Conservation (phyloP, 345 rosid species). For the Dimocarpus longan region DNA sequence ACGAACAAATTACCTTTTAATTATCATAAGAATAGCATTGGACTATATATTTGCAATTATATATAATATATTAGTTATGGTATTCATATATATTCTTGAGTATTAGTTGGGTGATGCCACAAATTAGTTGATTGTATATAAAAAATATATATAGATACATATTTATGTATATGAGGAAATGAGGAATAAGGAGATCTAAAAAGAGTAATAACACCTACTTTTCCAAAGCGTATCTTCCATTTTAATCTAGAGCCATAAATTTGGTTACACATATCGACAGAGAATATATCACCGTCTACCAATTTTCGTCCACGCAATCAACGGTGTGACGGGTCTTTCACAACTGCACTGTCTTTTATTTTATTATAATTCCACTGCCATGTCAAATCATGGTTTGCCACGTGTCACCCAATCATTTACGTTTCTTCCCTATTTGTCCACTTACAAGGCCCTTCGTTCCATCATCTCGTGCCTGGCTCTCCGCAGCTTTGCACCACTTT, state of each 20-base stretch:
- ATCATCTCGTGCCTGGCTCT: constrained; percentile 30
- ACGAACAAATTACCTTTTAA: too few species aligned
- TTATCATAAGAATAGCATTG: too few species aligned
- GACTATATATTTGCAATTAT: too few species aligned
- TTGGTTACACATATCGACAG: constrained; percentile 12
- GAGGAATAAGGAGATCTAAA: neutral
- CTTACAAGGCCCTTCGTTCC: constrained; percentile 15
- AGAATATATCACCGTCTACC: neutral
- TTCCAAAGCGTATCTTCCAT: constrained; percentile 2
- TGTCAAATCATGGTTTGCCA: constrained; percentile 37
- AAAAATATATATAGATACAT: too few species aligned
- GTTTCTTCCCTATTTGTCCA: constrained; percentile 28
- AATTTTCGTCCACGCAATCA: constrained; percentile 68
- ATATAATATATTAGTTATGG: too few species aligned
- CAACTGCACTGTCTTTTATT: constrained; percentile 16
- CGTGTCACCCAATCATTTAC: constrained; percentile 52
- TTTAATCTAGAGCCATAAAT: neutral
- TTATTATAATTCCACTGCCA: neutral
- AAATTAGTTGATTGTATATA: too few species aligned
- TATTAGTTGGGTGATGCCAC: too few species aligned
- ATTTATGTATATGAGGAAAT: too few species aligned
- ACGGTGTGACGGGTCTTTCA: constrained; percentile 56
- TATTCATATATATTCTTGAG: too few species aligned
- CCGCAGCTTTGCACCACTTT: neutral
- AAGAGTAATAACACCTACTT: neutral